Conservation (phyloP, 768 basidiomycete genomes). For the Leccinum variicolor region DNA sequence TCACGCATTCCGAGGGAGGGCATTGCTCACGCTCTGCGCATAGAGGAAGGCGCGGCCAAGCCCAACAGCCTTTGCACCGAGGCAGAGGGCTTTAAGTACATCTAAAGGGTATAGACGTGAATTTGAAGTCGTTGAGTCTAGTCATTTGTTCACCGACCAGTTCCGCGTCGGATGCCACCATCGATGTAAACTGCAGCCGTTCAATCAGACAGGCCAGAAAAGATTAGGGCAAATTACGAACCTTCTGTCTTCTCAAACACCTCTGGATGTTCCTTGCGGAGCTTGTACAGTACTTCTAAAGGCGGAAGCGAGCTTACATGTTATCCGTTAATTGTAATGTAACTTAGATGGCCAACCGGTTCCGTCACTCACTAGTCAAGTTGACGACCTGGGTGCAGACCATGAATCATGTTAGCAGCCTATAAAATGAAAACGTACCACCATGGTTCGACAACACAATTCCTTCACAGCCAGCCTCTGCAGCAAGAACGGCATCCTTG, state of each 20-base stretch:
- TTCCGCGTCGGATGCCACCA: conserved; percentile 72
- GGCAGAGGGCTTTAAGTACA: conserved; percentile 84
- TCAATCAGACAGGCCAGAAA: conserved; percentile 3
- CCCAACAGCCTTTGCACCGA: conserved; percentile 86
- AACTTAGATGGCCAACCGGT: background rate
- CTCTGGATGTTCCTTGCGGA: conserved; percentile 72
- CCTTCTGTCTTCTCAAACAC: conserved; percentile 73
- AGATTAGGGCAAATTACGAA: conserved; percentile 14
- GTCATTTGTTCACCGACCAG: conserved; percentile 42
- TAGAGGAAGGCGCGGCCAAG: conserved; percentile 85
- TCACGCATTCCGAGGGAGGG: background rate
- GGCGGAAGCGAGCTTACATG: conserved; percentile 64
- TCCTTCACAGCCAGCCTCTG: conserved; percentile 80
- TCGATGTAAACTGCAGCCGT: conserved; percentile 72
- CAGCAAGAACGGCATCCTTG: conserved; percentile 84
- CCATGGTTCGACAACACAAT: conserved; percentile 93
- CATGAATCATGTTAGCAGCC: background rate
- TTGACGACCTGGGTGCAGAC: conserved; percentile 52
- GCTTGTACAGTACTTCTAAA: conserved; percentile 70
- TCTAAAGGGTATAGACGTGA: conserved; percentile 39
- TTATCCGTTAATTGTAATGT: conserved; percentile 11
- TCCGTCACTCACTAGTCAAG: conserved; percentile 62
- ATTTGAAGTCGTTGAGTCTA: background rate
- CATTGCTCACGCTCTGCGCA: conserved; percentile 65
- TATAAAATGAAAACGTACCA: conserved; percentile 39